These are phyloP conservation scores for Penicillium fuscoglaucum DNA, from an alignment of 2,329 filamentous ascomycete genomes.

Conservation along the genomic window DNA sequence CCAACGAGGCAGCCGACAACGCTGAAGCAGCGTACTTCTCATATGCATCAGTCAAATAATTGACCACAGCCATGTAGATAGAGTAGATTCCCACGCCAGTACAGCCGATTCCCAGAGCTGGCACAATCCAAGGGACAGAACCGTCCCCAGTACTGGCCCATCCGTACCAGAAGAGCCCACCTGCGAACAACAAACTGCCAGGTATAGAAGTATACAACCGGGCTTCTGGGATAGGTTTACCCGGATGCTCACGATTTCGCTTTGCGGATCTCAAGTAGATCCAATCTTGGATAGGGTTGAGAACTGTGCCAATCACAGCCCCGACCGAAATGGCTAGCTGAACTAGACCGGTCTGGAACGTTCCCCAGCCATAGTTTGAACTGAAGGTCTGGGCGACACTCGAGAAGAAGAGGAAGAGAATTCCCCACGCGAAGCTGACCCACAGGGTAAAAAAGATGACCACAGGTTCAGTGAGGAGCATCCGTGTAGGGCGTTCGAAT, in stretches of 20 bases:
- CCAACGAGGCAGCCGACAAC: conserved; percentile 48
- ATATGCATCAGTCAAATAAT: conserved; percentile 52
- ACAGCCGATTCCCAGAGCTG: conserved; percentile 33
- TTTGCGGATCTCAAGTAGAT: conserved; percentile 27
- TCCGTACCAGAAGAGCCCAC: conserved; percentile 40
- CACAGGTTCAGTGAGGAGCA: conserved; percentile 47
- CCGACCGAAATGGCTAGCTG: conserved; percentile 47
- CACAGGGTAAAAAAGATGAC: conserved; percentile 47
- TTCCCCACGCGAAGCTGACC: conserved; percentile 49
- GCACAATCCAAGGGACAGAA: conserved; percentile 38
- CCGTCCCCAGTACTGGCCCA: conserved; percentile 30
- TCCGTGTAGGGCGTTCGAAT: conserved; percentile 40
- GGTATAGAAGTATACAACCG: conserved; percentile 46
- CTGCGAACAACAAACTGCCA: conserved; percentile 40
- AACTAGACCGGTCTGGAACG: conserved; percentile 40
- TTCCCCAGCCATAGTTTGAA: conserved; percentile 39
- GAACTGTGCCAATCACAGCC: conserved; percentile 42
- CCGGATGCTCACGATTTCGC: conserved; percentile 38
- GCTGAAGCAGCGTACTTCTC: conserved; percentile 51
- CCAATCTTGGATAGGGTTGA: conserved; percentile 43
- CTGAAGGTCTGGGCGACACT: conserved; percentile 44
- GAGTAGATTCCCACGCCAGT: conserved; percentile 46
- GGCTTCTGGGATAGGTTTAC: conserved; percentile 45
- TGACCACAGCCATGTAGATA: conserved; percentile 51
- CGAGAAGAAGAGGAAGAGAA: conserved; percentile 46